Percentiles rank a stretch among this genome's conserved stretches.
Conservation (phyloP, 768 basidiomycete species). For the Amanita subjunquillea region DNA sequence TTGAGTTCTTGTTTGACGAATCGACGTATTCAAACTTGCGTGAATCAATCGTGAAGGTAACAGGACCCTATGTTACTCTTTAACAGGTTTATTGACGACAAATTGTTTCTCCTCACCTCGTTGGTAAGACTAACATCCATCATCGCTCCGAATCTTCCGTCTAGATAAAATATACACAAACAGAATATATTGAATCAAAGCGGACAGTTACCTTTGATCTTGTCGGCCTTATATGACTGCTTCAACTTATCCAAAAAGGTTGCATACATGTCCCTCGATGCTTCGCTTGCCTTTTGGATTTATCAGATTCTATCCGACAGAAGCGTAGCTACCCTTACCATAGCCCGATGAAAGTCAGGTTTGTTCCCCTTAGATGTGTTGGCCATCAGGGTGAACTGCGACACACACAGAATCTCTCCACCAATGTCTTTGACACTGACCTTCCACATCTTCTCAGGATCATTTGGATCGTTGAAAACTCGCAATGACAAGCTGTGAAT, state of each 20-base stretch:
- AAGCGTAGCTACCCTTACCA: constrained; percentile 41
- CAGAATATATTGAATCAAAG: background rate
- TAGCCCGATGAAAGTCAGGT: constrained; percentile 88
- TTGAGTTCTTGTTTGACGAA: constrained; percentile 6
- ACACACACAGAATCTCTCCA: constrained; percentile 89
- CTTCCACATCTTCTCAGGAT: constrained; percentile 72
- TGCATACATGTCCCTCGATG: constrained; percentile 60
- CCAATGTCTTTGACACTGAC: constrained; percentile 76
- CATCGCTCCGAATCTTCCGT: constrained; percentile 95
- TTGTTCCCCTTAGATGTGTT: constrained; percentile 83
- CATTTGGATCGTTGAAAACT: constrained; percentile 53
- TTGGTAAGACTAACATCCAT: constrained; percentile 86
- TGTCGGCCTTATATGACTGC: constrained; percentile 57
- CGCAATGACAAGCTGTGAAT: constrained; percentile 55
- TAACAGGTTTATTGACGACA: background rate
- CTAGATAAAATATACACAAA: constrained; percentile 25
- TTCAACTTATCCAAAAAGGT: constrained; percentile 63
- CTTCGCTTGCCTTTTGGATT: constrained; percentile 44
- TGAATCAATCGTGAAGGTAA: constrained; percentile 79
- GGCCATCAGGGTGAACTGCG: constrained; percentile 88
- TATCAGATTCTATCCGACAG: background rate
- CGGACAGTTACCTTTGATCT: constrained; percentile 57
- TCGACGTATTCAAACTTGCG: constrained; percentile 64
- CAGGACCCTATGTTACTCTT: constrained; percentile 48
- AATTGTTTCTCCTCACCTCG: constrained; percentile 44